Base-by-base conservation (phyloP, 2,329 filamentous ascomycete species). In the Xylaria sp. region DNA sequence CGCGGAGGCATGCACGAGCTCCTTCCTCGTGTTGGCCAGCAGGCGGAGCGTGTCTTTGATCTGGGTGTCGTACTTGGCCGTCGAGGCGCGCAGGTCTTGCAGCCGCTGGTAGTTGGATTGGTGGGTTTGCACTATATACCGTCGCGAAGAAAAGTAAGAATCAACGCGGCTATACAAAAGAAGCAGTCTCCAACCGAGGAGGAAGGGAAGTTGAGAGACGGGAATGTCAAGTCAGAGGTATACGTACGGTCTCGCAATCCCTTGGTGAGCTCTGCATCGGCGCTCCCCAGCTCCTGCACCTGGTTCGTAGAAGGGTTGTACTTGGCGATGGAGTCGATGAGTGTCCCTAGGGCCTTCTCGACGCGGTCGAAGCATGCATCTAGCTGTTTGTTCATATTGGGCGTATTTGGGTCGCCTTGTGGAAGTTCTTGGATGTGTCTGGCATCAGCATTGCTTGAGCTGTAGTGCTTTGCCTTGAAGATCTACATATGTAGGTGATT, bases 291-390 rank as follows among this genome's bases (percentile, higher is more conserved):
- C 72, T 94, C 91, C 66, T 88, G 83, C 6, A 91, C 92, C 32
- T 90, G 88, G 44, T 85, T 81, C 4, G 88, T 83, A 7, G 91
- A 92, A 0, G 93, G 93, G 76, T 94, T 93, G 81, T 94, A 95
- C 72, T 93, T 92, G 6, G 92, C 87, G 71, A 97, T 91, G 0
- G 92, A 94, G 78, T 94, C 92, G 74, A 94, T 90, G 41, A 97
- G 84, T 34, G 84, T 89, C 13, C 87, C 86, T 23, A 97, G 83
- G 0, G 89, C 88, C 75, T 87, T 88, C 75, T 92, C 90, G 37
- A 92, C 83, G 58, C 89, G 87, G 77, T 91, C 88, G 69, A 92
- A 91, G 74, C 87, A 88, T 55, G 76, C 78, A 71, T 91, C 88
- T 7, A 92, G 84, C 58, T 86, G 81, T 56, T 85, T 85, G 72